phyloP scores from a whole-genome alignment of 2,329 filamentous ascomycete genomes.

The Trichophyton verrucosum region DNA sequence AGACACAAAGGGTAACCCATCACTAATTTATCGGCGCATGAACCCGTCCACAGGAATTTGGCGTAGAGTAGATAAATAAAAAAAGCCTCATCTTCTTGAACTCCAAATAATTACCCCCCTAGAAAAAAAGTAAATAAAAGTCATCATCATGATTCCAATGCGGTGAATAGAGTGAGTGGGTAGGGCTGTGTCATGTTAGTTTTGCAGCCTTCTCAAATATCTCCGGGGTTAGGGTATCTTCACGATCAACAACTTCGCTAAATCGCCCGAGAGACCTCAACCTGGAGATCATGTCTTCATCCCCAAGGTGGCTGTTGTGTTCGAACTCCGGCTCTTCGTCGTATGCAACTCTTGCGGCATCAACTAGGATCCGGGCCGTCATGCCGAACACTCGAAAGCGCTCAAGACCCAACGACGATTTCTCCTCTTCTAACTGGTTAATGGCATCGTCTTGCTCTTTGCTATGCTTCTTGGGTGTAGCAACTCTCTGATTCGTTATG shows the following conservation, averaged over 20 bases:
- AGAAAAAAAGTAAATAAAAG: not conserved
- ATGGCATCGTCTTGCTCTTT: conserved; percentile 32
- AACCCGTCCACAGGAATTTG: not conserved
- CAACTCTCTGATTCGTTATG: conserved; percentile 56
- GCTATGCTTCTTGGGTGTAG: conserved; percentile 39
- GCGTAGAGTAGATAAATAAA: not conserved
- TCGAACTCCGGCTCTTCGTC: conserved; percentile 74
- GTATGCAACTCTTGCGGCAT: conserved; percentile 76
- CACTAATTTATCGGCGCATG: not conserved
- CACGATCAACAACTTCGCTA: conserved; percentile 38
- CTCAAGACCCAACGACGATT: conserved; percentile 35
- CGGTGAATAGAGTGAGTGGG: not conserved
- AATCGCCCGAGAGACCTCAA: conserved; percentile 46
- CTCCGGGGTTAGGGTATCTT: conserved; percentile 42
- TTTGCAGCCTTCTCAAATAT: conserved; percentile 41
- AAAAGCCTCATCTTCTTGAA: conserved; percentile 1
- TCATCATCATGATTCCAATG: not conserved
- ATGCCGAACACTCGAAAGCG: conserved; percentile 87
- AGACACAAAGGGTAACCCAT: not conserved
- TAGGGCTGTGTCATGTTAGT: conserved; percentile 21
- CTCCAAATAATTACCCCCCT: not conserved
- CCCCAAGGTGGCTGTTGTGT: conserved; percentile 51
- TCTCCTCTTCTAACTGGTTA: conserved; percentile 33
- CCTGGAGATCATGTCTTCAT: conserved; percentile 52
- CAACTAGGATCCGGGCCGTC: conserved; percentile 82